A percentile compares a stretch with the other conserved stretches of the same genome.
phyloP scores from a whole-genome alignment of 2,329 filamentous ascomycete species.

The Ophiocordyceps robertsii region DNA sequence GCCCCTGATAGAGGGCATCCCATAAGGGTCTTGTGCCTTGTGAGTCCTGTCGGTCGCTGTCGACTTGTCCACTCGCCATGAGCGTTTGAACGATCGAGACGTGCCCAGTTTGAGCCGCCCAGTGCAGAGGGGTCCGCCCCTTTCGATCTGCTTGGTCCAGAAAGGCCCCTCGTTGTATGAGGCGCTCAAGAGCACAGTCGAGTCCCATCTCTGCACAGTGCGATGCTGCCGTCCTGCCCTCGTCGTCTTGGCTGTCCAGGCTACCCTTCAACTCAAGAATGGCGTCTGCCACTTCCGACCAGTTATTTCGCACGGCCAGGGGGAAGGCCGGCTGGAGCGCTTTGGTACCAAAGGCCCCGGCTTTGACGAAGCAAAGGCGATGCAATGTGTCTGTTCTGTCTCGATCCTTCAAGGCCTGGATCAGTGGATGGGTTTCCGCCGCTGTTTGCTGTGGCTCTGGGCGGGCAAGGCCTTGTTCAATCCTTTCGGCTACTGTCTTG shows the following conservation, averaged over 20 bases:
- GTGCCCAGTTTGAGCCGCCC: slow-evolving; percentile 1
- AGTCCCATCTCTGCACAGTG: slow-evolving; percentile 5
- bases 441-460: neutral
- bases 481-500: neutral
- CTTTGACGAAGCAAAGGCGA: slow-evolving; percentile 1
- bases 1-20: slow-evolving; percentile 1
- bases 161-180: slow-evolving; percentile 1
- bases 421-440: neutral
- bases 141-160: slow-evolving; percentile 3
- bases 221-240: slow-evolving; percentile 5
- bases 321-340: slow-evolving; percentile 3
- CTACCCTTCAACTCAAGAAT: slow-evolving; percentile 6
- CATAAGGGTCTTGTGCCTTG: neutral
- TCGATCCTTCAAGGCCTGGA: neutral
- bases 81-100: neutral
- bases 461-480: neutral
- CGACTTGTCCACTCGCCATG: neutral
- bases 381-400: neutral
- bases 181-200: neutral
- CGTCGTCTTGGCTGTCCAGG: slow-evolving; percentile 3
- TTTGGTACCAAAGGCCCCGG: neutral
- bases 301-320: slow-evolving; percentile 5
- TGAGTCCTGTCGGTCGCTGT: neutral
- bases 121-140: slow-evolving; percentile 2
- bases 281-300: slow-evolving; percentile 3